Percentiles rank a stretch among this genome's conserved stretches.
phyloP scores from a whole-genome alignment of 1,139 yeast genomes.

The Scheffersomyces segobiensis region DNA sequence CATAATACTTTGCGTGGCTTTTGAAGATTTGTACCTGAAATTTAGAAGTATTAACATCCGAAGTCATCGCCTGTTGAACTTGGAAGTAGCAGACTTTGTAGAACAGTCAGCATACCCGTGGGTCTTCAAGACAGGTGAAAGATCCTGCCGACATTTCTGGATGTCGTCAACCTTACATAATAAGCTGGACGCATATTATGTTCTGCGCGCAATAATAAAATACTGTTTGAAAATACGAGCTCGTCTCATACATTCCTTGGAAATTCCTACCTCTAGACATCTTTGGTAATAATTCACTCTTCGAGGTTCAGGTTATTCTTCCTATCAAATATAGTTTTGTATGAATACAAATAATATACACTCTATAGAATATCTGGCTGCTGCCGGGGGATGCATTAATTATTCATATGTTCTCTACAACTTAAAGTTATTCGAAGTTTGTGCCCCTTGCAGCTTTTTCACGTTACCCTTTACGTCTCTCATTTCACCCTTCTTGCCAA shows the following conservation, averaged over 20 bases:
- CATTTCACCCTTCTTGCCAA: constrained; percentile 76
- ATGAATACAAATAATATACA: background rate
- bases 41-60: background rate
- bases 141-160: background rate
- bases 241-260: background rate
- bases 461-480: constrained; percentile 72
- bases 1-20: background rate
- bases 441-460: constrained; percentile 35
- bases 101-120: background rate
- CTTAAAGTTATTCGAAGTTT: constrained; percentile 18
- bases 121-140: background rate
- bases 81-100: background rate
- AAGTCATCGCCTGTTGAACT: background rate
- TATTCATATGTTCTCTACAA: constrained; percentile 11
- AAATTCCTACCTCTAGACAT: too few relatives aligned
- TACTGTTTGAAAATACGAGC: background rate
- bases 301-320: background rate
- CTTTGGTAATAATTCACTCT: too few relatives aligned
- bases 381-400: background rate
- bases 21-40: background rate
- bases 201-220: background rate
- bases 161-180: background rate
- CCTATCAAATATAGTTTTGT: background rate
- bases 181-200: background rate
- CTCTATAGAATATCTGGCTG: background rate